Evolutionary conservation across 2,329 filamentous ascomycete species (phyloP).

Genomic region (Ophiognomonia clavigignenti-juglandacearum): DNA sequence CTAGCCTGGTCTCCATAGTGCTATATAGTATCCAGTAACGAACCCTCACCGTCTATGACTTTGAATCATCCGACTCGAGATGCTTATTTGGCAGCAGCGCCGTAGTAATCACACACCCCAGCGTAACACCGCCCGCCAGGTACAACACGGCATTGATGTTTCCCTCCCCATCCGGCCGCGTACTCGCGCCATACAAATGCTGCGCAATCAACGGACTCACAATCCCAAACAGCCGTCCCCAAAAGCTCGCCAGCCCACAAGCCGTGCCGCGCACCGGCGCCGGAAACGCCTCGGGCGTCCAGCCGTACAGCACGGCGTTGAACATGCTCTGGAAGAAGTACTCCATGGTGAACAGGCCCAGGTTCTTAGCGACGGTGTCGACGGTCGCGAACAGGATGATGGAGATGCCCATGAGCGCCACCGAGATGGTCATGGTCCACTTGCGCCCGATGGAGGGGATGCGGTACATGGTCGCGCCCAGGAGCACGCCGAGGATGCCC

Average conservation of each 20-base stretch:
- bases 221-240: constrained; percentile 54
- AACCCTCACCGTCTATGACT: no score
- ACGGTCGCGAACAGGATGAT: constrained; percentile 40
- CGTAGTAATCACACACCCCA: constrained; percentile 48
- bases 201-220: constrained; percentile 52
- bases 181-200: constrained; percentile 28
- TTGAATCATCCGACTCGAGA: constrained; percentile 30
- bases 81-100: constrained; percentile 38
- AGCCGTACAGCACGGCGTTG: constrained; percentile 46
- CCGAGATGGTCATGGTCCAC: constrained; percentile 38
- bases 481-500: constrained; percentile 44
- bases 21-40: no score
- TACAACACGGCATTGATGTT: constrained; percentile 48
- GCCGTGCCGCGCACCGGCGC: constrained; percentile 46
- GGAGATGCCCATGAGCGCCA: constrained; percentile 35
- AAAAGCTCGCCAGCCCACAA: constrained; percentile 53
- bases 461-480: constrained; percentile 40
- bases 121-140: constrained; percentile 48
- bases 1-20: no score
- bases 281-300: constrained; percentile 47
- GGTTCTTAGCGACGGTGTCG: constrained; percentile 39
- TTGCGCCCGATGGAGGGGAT: constrained; percentile 29
- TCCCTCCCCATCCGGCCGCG: constrained; percentile 22
- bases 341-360: constrained; percentile 45
- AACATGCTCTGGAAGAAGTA: constrained; percentile 49